phyloP scores from a whole-genome alignment of 169 alveolate species.

The Plasmodium vivax region DNA sequence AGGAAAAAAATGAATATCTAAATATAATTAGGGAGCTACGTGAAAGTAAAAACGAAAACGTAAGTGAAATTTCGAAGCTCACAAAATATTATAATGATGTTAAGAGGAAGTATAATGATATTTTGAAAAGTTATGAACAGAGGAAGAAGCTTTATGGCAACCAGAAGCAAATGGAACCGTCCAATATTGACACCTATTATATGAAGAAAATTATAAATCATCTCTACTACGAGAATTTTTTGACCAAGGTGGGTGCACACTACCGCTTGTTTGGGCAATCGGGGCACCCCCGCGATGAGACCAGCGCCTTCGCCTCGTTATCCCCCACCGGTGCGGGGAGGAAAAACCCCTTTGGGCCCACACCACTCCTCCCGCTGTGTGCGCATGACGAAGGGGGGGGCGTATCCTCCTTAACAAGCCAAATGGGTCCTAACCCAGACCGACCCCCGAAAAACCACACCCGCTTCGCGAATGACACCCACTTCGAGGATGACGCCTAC shows the following conservation, averaged over 20 bases:
- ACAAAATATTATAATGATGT: slow-evolving; percentile 38
- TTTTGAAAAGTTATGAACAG: slow-evolving; percentile 29
- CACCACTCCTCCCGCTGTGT: neutral
- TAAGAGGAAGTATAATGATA: slow-evolving; percentile 38
- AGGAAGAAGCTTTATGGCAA: neutral
- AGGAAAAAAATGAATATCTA: slow-evolving; percentile 55
- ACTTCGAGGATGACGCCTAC: neutral
- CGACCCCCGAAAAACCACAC: neutral
- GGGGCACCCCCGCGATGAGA: neutral
- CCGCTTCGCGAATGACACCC: neutral
- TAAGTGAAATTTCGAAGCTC: slow-evolving; percentile 35
- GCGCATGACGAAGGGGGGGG: neutral
- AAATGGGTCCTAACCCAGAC: neutral
- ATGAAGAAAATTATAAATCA: slow-evolving; percentile 53
- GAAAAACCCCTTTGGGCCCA: neutral
- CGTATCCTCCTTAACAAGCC: neutral
- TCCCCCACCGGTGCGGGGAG: neutral
- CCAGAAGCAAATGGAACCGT: slow-evolving; percentile 10
- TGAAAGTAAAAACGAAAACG: slow-evolving; percentile 24
- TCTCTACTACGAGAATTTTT: slow-evolving; percentile 48
- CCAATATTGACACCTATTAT: slow-evolving; percentile 46
- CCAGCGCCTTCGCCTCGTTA: neutral
- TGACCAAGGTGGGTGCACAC: slow-evolving; percentile 17
- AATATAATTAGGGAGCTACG: slow-evolving; percentile 23
- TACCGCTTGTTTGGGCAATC: slow-evolving; percentile 13